A percentile compares a stretch with the other conserved stretches of the same genome.
These are phyloP conservation scores for Moringa oleifera DNA, from an alignment of 345 rosid species.

Conservation along the genomic window DNA sequence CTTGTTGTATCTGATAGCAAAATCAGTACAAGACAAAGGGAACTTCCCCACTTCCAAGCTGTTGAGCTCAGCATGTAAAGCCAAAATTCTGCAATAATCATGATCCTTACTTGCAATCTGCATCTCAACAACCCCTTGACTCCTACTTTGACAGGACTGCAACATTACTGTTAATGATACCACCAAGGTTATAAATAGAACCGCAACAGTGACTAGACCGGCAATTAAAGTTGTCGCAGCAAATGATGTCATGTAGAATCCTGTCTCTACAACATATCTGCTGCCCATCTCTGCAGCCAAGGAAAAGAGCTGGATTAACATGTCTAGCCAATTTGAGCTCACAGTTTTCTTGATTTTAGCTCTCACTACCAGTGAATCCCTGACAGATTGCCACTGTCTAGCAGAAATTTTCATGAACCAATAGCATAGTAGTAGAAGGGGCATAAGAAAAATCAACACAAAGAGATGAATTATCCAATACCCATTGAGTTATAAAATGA, in stretches of 20 bases:
- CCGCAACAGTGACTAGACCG: constrained; percentile 53
- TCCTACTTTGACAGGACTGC: constrained; percentile 57
- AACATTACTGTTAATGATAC: constrained; percentile 62
- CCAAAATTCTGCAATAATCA: constrained; percentile 47
- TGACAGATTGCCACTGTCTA: too few relatives aligned
- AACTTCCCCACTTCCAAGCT: constrained; percentile 32
- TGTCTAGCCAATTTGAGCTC: background rate
- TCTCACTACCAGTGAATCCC: too few relatives aligned
- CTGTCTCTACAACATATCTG: constrained; percentile 49
- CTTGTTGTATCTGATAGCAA: constrained; percentile 36
- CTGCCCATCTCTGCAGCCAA: constrained; percentile 48
- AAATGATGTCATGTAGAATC: constrained; percentile 76
- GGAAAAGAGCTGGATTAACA: constrained; percentile 3
- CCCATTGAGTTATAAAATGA: too few relatives aligned
- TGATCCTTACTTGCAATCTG: constrained; percentile 27
- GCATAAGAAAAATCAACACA: too few relatives aligned
- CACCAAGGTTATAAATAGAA: constrained; percentile 52
- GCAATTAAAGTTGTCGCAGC: constrained; percentile 65
- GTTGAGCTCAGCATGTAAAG: constrained; percentile 59
- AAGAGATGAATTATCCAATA: too few relatives aligned
- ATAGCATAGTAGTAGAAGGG: too few relatives aligned
- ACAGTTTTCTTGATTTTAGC: too few relatives aligned
- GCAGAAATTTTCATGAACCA: too few relatives aligned
- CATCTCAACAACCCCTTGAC: constrained; percentile 40
- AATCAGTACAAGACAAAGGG: constrained; percentile 49